Base-by-base conservation (phyloP, 495 filamentous ascomycete genomes). In the Penicillium maclennaniae region DNA sequence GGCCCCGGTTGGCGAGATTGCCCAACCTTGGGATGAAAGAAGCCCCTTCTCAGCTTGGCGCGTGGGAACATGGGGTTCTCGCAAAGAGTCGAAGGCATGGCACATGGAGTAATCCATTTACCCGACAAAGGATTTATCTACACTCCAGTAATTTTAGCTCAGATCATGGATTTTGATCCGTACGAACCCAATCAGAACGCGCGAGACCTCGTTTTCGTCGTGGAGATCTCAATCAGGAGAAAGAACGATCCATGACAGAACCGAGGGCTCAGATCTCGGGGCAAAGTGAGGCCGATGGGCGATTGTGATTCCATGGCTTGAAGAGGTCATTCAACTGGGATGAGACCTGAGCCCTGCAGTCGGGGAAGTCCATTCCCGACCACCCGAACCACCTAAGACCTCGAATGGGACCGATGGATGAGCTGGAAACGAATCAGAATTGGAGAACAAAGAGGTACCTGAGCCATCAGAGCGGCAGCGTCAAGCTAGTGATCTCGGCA, bases 401-500 rank as follows among this genome's bases (percentile, higher is more conserved):
- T 55, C 53, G 49, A 44, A 47, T 41, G 36, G 20, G 39, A 15
- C 34, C 20, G 17, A 41, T 43, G 28, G 9, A 42, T 47, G 25
- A 47, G n/a, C 34, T 23, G 28, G 36, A 37, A 16, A 42, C 53
- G 47, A 60, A 62, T 57, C 23, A 52, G 17, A 42, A 17, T 44
- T 6, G 43, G 27, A 17, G 16, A 34, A 36, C 19, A 2, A 2
- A 26, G 36, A 55, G 47, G 34, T 57, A 37, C 50, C 53, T 54
- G 43, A 49, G 27, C 43, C 21, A 43, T 54, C 44, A 40, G 37
- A 20, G 27, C 14, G 28, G 8, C 42, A 51, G 46, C 47, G 46
- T 56, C 36, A 59, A 39, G 37, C 45, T 47, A 43, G 37, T 17
- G 41, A 37, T 57, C 47, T 56, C 54, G 51, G 63, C 23, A 36